Percentiles rank a stretch among this genome's conserved stretches.
Conservation (phyloP, 805 yeast genomes). For the Wickerhamomyces ciferrii region DNA sequence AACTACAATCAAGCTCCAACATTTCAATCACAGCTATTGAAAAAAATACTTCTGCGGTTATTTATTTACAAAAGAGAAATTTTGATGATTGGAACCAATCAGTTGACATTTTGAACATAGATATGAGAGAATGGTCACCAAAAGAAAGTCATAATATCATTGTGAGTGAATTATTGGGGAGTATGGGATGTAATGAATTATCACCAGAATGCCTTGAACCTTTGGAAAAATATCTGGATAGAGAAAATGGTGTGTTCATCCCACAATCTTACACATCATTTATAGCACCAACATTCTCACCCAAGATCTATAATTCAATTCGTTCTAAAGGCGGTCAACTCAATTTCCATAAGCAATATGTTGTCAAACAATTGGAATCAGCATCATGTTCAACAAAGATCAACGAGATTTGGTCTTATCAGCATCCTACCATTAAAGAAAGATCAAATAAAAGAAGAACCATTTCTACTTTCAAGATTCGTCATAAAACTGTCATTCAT, state of each 20-base stretch:
- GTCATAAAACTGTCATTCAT: conserved; percentile 52
- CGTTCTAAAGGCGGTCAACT: conserved; percentile 25
- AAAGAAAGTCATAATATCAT: conserved; percentile 45
- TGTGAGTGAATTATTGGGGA: conserved; percentile 80
- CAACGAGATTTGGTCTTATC: conserved; percentile 56
- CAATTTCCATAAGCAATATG: conserved; percentile 37
- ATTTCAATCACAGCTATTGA: conserved; percentile 58
- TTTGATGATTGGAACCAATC: conserved; percentile 43
- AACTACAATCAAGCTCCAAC: conserved; percentile 18
- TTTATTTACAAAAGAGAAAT: conserved; percentile 45
- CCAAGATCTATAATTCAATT: conserved; percentile 39
- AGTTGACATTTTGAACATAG: conserved; percentile 50
- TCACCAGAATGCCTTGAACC: conserved; percentile 73
- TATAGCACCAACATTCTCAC: conserved; percentile 64
- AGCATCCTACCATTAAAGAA: conserved; percentile 53
- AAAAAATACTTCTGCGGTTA: conserved; percentile 59
- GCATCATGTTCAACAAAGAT: conserved; percentile 40
- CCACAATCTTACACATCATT: conserved; percentile 56
- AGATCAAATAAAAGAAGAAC: conserved; percentile 35
- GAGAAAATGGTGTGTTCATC: conserved; percentile 46
- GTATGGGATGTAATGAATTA: conserved; percentile 89
- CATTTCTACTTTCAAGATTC: conserved; percentile 37
- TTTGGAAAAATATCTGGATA: conserved; percentile 33
- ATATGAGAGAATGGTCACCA: conserved; percentile 50
- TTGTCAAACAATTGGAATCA: conserved; percentile 35